These are phyloP conservation scores for Leccinum laetum DNA, from an alignment of 1,284 basidiomycete genomes.

Conservation along the genomic window DNA sequence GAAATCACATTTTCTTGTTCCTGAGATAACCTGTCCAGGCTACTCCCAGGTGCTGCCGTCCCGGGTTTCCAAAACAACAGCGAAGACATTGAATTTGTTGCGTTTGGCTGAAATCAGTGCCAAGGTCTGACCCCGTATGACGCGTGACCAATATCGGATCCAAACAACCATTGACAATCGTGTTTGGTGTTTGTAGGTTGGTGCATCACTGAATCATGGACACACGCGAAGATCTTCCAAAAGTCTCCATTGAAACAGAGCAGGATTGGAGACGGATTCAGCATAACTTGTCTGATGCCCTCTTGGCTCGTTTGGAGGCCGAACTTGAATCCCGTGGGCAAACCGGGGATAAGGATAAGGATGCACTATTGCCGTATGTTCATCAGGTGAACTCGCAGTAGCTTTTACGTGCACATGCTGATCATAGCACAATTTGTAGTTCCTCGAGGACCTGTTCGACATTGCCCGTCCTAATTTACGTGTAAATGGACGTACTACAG, in stretches of 20 bases:
- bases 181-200: not conserved
- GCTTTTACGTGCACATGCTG: conserved; percentile 4
- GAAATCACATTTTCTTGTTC: conserved; percentile 69
- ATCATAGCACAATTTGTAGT: conserved; percentile 39
- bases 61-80: conserved; percentile 84
- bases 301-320: conserved; percentile 44
- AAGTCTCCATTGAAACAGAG: conserved; percentile 61
- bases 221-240: conserved; percentile 56
- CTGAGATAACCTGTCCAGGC: conserved; percentile 82
- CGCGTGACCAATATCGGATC: not conserved
- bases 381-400: conserved; percentile 41
- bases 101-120: not conserved
- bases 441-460: conserved; percentile 59
- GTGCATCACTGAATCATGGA: conserved; percentile 24
- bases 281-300: conserved; percentile 46
- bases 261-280: conserved; percentile 64
- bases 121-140: not conserved
- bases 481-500: conserved; percentile 78
- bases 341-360: conserved; percentile 36
- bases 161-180: conserved; percentile 15
- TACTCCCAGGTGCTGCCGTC: conserved; percentile 82
- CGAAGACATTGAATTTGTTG: conserved; percentile 33
- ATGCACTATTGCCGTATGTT: conserved; percentile 46
- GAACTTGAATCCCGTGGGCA: conserved; percentile 36
- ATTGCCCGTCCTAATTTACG: conserved; percentile 71